Percentiles rank a stretch among this genome's conserved stretches.
phyloP scores from a whole-genome alignment of 257 asterid species.

The Lycium barbarum region DNA sequence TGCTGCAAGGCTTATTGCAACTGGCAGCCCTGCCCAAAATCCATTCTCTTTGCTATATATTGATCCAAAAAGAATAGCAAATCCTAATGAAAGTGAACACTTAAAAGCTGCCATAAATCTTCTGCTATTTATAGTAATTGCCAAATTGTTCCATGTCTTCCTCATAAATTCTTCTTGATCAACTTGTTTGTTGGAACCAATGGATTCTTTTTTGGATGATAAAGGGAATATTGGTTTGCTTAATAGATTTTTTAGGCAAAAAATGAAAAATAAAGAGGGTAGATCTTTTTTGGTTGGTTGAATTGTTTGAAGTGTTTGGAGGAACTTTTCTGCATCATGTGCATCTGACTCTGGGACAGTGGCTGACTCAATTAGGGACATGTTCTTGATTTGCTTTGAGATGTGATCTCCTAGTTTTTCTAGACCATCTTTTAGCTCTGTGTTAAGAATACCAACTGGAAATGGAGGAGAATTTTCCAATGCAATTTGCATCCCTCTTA shows the following conservation, averaged over 20 bases:
- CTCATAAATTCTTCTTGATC: not conserved
- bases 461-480: slow-evolving; percentile 48
- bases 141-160: slow-evolving; percentile 31
- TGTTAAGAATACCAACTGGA: slow-evolving; percentile 41
- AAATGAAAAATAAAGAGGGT: slow-evolving; percentile 69
- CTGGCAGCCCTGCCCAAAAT: slow-evolving; percentile 80
- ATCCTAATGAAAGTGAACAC: slow-evolving; percentile 70
- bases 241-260: slow-evolving; percentile 68
- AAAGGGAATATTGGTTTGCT: slow-evolving; percentile 34
- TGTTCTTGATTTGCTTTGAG: slow-evolving; percentile 52
- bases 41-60: slow-evolving; percentile 75
- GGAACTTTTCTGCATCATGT: slow-evolving; percentile 42
- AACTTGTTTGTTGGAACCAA: slow-evolving; percentile 31
- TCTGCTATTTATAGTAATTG: slow-evolving; percentile 38
- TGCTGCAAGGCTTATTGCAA: slow-evolving; percentile 72
- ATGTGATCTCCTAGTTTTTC: slow-evolving; percentile 45
- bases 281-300: slow-evolving; percentile 44
- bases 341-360: slow-evolving; percentile 52
- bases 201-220: slow-evolving; percentile 35
- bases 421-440: slow-evolving; percentile 50
- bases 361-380: slow-evolving; percentile 43
- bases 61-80: slow-evolving; percentile 67
- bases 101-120: slow-evolving; percentile 72
- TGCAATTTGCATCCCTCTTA: slow-evolving; percentile 80
- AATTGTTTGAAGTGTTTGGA: slow-evolving; percentile 55